Evolutionary conservation across 2,329 filamentous ascomycete species (phyloP).

Genomic region (Chrysoporthe deuterocubensis): DNA sequence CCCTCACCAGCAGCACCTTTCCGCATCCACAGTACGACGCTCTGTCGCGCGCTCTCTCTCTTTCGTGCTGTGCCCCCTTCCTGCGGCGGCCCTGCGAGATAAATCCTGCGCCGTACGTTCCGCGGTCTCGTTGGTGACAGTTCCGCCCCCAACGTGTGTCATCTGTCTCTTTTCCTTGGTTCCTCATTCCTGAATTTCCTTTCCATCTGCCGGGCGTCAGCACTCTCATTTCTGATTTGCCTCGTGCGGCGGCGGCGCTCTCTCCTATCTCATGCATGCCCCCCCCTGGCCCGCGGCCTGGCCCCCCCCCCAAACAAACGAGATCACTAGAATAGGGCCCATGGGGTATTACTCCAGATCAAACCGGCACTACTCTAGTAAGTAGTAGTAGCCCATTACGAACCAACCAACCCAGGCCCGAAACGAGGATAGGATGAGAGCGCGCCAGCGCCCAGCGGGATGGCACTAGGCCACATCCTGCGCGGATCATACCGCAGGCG

Average conservation of each 20-base stretch:
- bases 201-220: conserved; percentile 26
- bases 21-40: background rate
- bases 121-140: conserved; percentile 10
- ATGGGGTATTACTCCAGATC: background rate
- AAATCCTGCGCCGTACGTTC: no score
- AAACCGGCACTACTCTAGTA: background rate
- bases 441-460: background rate
- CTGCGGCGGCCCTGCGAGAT: no score
- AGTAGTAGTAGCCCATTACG: background rate
- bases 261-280: conserved; percentile 24
- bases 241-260: background rate
- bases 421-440: background rate
- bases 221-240: conserved; percentile 23
- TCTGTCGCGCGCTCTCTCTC: background rate
- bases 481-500: background rate
- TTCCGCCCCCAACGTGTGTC: conserved; percentile 21
- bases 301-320: background rate
- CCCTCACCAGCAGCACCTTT: conserved; percentile 7
- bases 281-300: background rate
- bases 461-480: background rate
- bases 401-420: background rate
- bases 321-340: background rate
- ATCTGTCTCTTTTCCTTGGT: conserved; percentile 2
- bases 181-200: background rate
- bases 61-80: background rate